Percentiles rank a stretch among this genome's conserved stretches.
phyloP scores from a whole-genome alignment of 2,329 filamentous ascomycete genomes.

The Penicillium sp. region DNA sequence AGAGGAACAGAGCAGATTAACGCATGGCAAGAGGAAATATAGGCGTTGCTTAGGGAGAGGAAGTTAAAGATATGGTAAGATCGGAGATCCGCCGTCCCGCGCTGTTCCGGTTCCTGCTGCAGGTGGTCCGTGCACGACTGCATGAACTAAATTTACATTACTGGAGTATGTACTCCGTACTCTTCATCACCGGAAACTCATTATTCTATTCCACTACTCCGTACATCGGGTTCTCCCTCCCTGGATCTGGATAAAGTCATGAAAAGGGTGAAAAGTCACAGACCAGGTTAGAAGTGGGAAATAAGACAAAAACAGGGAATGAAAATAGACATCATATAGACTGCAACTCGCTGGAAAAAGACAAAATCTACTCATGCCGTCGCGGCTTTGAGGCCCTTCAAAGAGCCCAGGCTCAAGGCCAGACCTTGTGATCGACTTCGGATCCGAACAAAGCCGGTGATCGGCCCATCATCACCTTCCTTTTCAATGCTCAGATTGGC shows the following conservation, averaged over 20 bases:
- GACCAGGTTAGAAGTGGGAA: slow-evolving; percentile 5
- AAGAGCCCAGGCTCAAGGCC: slow-evolving; percentile 82
- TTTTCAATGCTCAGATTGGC: slow-evolving; percentile 98
- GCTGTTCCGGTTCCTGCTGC: slow-evolving; percentile 17
- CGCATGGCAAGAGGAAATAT: slow-evolving; percentile 9
- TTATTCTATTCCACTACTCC: too few species aligned
- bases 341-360: slow-evolving; percentile 25
- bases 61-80: slow-evolving; percentile 8
- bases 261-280: slow-evolving; percentile 16
- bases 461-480: slow-evolving; percentile 88
- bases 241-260: slow-evolving; percentile 4
- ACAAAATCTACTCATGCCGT: slow-evolving; percentile 32
- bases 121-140: slow-evolving; percentile 13
- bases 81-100: slow-evolving; percentile 12
- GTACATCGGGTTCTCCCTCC: slow-evolving; percentile 3
- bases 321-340: slow-evolving; percentile 22
- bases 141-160: too few species aligned
- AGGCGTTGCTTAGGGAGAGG: slow-evolving; percentile 4
- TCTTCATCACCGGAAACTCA: too few species aligned
- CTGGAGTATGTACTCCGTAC: too few species aligned
- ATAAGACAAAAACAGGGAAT: slow-evolving; percentile 21
- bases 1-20: slow-evolving; percentile 9
- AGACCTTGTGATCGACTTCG: slow-evolving; percentile 93
- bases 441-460: slow-evolving; percentile 96
- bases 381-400: slow-evolving; percentile 85